A percentile compares a stretch with the other conserved stretches of the same genome.
Evolutionary conservation across 2,329 filamentous ascomycete species (phyloP).

Genomic region (Decorospora gaudefroyi): DNA sequence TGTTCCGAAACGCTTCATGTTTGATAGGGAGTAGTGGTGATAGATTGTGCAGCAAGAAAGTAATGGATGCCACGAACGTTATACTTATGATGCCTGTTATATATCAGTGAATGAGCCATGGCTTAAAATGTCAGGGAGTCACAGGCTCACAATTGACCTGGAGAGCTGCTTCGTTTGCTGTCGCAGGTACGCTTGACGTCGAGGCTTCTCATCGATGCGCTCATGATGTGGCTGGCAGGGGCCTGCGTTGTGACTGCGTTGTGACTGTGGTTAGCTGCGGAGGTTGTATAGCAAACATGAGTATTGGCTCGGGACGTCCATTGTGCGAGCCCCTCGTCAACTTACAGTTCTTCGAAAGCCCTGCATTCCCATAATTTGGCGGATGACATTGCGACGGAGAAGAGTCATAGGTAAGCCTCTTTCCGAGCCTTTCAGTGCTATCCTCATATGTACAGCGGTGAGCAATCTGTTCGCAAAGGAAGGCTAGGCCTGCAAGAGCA

Average conservation of each 20-base stretch:
- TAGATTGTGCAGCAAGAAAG: neutral
- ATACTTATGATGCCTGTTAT: too few relatives aligned
- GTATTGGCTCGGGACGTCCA: neutral
- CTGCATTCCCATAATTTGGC: neutral
- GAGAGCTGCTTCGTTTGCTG: constrained; percentile 5
- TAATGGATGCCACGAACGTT: too few relatives aligned
- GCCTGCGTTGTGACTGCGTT: neutral
- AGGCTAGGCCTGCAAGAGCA: constrained; percentile 3
- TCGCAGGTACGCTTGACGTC: neutral
- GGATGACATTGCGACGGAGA: neutral
- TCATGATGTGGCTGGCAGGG: neutral
- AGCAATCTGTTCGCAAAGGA: neutral
- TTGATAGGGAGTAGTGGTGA: neutral
- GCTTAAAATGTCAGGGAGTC: constrained; percentile 8
- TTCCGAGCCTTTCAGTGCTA: neutral
- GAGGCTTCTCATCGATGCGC: neutral
- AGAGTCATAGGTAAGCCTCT: constrained; percentile 1
- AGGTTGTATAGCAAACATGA: neutral
- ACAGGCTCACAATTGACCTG: neutral
- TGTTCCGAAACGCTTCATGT: neutral
- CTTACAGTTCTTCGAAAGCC: neutral
- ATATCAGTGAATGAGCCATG: too few relatives aligned
- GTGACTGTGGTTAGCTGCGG: neutral
- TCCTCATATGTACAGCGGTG: neutral
- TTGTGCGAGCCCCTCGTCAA: neutral